A percentile compares a stretch with the other conserved stretches of the same genome.
Evolutionary conservation across 2,329 filamentous ascomycete species (phyloP).

Genomic region (Colletotrichum neosansevieriae): DNA sequence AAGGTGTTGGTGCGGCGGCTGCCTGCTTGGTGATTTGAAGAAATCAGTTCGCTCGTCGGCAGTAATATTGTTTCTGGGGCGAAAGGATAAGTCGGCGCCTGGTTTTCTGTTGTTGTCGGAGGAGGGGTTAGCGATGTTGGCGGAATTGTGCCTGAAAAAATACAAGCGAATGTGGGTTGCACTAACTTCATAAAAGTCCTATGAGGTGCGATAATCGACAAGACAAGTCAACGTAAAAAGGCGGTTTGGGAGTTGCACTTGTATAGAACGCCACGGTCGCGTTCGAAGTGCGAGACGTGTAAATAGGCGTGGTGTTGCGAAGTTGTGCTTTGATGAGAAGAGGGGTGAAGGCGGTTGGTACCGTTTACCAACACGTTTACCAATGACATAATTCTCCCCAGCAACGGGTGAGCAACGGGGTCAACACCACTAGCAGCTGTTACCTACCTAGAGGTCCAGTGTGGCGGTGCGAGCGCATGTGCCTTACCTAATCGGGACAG

Average conservation of each 20-base stretch:
- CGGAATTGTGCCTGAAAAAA: neutral
- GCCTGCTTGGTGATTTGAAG: conserved; percentile 23
- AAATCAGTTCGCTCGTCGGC: conserved; percentile 44
- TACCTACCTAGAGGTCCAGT: neutral
- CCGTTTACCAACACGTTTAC: conserved; percentile 13
- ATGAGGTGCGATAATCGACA: neutral
- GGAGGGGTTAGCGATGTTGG: conserved; percentile 28
- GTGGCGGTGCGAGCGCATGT: conserved; percentile 25
- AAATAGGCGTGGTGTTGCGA: neutral
- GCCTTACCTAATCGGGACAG: conserved; percentile 5
- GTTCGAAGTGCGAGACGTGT: neutral
- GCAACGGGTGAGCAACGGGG: conserved; percentile 31
- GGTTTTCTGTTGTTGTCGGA: conserved; percentile 44
- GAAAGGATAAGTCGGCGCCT: conserved; percentile 49
- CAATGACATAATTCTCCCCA: conserved; percentile 39
- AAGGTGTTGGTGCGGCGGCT: conserved; percentile 17
- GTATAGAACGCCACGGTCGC: neutral
- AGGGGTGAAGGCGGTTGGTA: conserved; percentile 11
- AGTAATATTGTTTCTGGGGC: conserved; percentile 47
- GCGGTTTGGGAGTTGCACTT: neutral
- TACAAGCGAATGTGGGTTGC: conserved; percentile 22
- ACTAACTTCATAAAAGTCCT: conserved; percentile 13
- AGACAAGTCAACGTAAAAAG: neutral
- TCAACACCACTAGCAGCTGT: neutral
- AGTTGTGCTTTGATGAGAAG: conserved; percentile 1